Percentiles rank a stretch among this genome's conserved stretches.
These are phyloP conservation scores for Boletus sp. DNA, from an alignment of 1,284 basidiomycete species.

Conservation along the genomic window DNA sequence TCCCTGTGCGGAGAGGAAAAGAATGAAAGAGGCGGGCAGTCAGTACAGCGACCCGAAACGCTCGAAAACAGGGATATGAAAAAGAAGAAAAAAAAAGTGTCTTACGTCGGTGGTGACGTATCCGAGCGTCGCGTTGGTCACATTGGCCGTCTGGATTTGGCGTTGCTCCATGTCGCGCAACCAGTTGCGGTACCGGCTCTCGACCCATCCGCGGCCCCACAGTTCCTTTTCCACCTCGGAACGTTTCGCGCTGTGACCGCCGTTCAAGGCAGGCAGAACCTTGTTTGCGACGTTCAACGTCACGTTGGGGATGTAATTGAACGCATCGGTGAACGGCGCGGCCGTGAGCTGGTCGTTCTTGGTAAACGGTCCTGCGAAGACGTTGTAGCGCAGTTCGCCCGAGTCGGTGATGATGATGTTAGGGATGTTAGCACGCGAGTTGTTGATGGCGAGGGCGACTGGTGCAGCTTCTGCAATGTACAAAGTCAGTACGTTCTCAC, in stretches of 20 bases:
- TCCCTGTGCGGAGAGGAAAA: conserved; percentile 35
- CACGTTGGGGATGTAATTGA: conserved; percentile 57
- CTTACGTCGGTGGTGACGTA: conserved; percentile 73
- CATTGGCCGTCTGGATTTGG: conserved; percentile 26
- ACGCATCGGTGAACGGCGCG: conserved; percentile 59
- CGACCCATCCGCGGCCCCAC: conserved; percentile 51
- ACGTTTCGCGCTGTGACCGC: conserved; percentile 36
- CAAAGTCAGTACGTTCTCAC: conserved; percentile 58
- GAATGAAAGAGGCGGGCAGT: neutral
- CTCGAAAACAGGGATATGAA: too few relatives aligned
- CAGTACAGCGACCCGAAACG: too few relatives aligned
- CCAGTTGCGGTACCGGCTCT: conserved; percentile 50
- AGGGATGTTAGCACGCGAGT: conserved; percentile 54
- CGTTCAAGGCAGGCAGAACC: conserved; percentile 54
- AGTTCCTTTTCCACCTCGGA: conserved; percentile 37
- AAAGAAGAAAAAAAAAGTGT: neutral
- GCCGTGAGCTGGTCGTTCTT: conserved; percentile 76
- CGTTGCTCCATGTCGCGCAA: conserved; percentile 50
- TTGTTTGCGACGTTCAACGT: conserved; percentile 45
- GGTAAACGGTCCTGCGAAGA: conserved; percentile 67
- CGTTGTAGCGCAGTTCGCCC: conserved; percentile 72
- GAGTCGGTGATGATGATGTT: conserved; percentile 71
- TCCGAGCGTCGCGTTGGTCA: conserved; percentile 53
- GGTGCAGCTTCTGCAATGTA: conserved; percentile 58
- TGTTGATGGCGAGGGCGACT: conserved; percentile 56